phyloP scores from a whole-genome alignment of 148 eudicot species.

The Hydrangea macrophylla region DNA sequence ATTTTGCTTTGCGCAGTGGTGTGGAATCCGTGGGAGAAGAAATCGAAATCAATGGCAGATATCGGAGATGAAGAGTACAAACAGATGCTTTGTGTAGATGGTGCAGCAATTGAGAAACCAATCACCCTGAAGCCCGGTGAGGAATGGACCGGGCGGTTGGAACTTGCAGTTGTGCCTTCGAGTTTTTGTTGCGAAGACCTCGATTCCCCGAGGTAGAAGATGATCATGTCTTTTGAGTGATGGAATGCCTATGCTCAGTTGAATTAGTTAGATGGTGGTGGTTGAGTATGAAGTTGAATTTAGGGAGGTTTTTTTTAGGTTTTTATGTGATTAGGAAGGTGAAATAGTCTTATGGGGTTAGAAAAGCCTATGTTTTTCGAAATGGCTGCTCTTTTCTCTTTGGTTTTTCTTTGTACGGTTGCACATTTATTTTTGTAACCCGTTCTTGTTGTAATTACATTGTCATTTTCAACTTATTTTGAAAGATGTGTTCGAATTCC shows the following conservation, averaged over 20 bases:
- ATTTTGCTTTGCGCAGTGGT: slow-evolving; percentile 39
- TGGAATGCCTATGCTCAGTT: not conserved
- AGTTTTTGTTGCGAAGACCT: slow-evolving; percentile 66
- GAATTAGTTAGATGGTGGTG: not conserved
- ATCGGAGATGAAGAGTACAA: slow-evolving; percentile 83
- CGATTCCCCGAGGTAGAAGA: slow-evolving; percentile 38
- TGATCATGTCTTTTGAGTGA: slow-evolving; percentile 17
- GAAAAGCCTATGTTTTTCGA: slow-evolving; percentile 18
- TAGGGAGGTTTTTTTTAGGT: not conserved
- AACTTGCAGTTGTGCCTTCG: slow-evolving; percentile 58
- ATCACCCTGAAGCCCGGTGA: slow-evolving; percentile 81
- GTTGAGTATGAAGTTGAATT: not conserved
- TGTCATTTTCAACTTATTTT: not conserved
- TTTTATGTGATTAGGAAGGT: not conserved
- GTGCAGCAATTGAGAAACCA: slow-evolving; percentile 67
- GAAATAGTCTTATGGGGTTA: not conserved
- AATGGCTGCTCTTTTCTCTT: slow-evolving; percentile 4
- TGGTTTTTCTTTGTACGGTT: not conserved
- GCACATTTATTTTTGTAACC: not conserved
- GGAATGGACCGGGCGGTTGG: slow-evolving; percentile 78
- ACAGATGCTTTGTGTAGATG: slow-evolving; percentile 82
- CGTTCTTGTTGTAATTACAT: not conserved
- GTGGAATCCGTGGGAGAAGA: slow-evolving; percentile 97
- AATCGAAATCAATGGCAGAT: slow-evolving; percentile 71
- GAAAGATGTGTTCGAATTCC: too few relatives aligned